Evolutionary conservation across 768 basidiomycete species (phyloP).

Genomic region (Russula griseocarnosa): DNA sequence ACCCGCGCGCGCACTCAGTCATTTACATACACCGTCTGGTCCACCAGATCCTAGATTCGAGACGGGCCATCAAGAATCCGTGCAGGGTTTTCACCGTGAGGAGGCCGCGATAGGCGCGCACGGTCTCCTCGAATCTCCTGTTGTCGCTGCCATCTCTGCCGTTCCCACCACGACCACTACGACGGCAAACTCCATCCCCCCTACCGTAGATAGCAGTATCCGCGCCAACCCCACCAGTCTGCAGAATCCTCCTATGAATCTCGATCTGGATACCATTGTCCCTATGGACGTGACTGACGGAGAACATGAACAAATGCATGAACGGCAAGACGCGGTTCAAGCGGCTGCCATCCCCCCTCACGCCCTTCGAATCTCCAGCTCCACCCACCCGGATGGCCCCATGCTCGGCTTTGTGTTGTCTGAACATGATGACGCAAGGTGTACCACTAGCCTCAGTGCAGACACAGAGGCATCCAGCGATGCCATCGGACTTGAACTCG

Average conservation of each 20-base stretch:
- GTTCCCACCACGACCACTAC: neutral
- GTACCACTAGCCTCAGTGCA: neutral
- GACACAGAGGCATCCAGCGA: constrained; percentile 8
- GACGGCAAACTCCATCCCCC: neutral
- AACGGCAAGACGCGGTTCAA: neutral
- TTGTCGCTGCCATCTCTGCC: neutral
- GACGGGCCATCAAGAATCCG: neutral
- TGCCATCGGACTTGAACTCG: neutral
- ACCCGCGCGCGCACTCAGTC: constrained; percentile 7
- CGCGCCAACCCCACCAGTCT: neutral
- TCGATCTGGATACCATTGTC: neutral
- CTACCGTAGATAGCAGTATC: neutral
- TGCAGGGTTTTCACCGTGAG: constrained; percentile 20
- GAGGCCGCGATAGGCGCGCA: constrained; percentile 16
- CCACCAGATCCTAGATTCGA: neutral
- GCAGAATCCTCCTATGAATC: neutral
- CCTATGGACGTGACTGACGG: constrained; percentile 5
- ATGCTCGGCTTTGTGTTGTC: constrained; percentile 17
- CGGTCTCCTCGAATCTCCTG: constrained; percentile 20
- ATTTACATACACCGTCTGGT: neutral
- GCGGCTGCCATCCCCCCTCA: neutral
- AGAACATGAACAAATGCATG: neutral
- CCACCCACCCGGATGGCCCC: constrained; percentile 12
- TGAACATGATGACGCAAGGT: neutral
- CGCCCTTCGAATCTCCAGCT: neutral